These are phyloP conservation scores for Cylindrodendrum hubeiense DNA, from an alignment of 2,329 filamentous ascomycete genomes.

Conservation along the genomic window DNA sequence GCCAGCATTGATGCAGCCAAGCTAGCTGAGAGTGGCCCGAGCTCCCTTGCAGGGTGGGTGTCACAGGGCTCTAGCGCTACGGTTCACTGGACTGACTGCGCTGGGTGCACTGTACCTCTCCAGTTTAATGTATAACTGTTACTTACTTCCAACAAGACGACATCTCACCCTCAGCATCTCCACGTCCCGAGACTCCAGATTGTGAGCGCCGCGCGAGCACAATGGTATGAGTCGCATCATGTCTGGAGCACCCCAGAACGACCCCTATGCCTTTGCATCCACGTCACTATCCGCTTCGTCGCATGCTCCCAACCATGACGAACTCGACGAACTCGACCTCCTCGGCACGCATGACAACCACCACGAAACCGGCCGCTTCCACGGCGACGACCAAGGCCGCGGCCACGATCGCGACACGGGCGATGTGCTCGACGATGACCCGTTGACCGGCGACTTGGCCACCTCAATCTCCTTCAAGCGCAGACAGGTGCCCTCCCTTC, in stretches of 20 bases:
- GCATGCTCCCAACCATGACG: constrained; percentile 49
- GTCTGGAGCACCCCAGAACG: constrained; percentile 53
- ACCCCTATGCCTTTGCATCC: constrained; percentile 52
- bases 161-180: not conserved
- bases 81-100: not conserved
- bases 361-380: constrained; percentile 50
- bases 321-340: constrained; percentile 62
- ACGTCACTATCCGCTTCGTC: constrained; percentile 44
- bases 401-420: constrained; percentile 18
- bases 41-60: not conserved
- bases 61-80: not conserved
- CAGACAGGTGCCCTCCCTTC: constrained; percentile 66
- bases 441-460: constrained; percentile 62
- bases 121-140: not conserved
- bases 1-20: not conserved
- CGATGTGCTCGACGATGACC: constrained; percentile 66
- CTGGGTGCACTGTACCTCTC: not conserved
- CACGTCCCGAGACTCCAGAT: constrained; percentile 27
- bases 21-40: not conserved
- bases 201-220: constrained; percentile 39
- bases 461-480: constrained; percentile 79
- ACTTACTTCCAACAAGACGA: not conserved
- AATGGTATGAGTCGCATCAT: constrained; percentile 57
- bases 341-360: constrained; percentile 54
- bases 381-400: constrained; percentile 32